Conservation (phyloP, 2,329 filamentous ascomycete species). For the Drechslerella coelobrocha region DNA sequence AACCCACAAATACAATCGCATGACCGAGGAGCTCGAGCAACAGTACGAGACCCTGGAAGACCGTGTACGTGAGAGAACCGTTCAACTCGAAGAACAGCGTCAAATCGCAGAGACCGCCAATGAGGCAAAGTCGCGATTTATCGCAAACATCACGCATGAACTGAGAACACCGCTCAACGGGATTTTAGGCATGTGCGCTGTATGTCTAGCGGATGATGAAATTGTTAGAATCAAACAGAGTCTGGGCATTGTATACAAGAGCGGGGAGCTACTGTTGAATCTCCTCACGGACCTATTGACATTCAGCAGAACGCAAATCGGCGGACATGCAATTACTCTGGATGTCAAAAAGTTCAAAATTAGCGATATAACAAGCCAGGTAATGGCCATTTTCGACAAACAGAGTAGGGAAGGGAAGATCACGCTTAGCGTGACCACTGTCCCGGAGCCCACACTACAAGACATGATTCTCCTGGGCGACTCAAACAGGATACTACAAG, state of each 20-base stretch:
- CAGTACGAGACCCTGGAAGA: slow-evolving; percentile 86
- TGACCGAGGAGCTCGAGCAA: slow-evolving; percentile 86
- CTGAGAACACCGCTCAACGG: slow-evolving; percentile 94
- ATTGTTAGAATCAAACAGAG: slow-evolving; percentile 80
- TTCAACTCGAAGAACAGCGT: slow-evolving; percentile 79
- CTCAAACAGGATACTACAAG: slow-evolving; percentile 85
- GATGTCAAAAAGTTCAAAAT: slow-evolving; percentile 86
- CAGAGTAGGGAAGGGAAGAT: slow-evolving; percentile 82
- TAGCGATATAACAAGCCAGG: slow-evolving; percentile 79
- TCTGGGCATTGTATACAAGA: slow-evolving; percentile 86
- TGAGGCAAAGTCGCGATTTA: slow-evolving; percentile 95
- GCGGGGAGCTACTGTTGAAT: slow-evolving; percentile 81
- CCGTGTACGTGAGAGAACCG: slow-evolving; percentile 80
- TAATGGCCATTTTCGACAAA: slow-evolving; percentile 86
- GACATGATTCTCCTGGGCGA: slow-evolving; percentile 94
- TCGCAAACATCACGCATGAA: slow-evolving; percentile 91
- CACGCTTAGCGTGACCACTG: slow-evolving; percentile 73
- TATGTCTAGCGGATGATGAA: slow-evolving; percentile 91
- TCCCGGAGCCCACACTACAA: slow-evolving; percentile 62
- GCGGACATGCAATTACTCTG: slow-evolving; percentile 69
- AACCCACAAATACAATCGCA: slow-evolving; percentile 92
- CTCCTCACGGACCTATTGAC: slow-evolving; percentile 87
- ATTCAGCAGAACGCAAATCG: slow-evolving; percentile 94
- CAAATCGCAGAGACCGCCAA: slow-evolving; percentile 72
- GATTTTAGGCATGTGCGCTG: slow-evolving; percentile 90